Evolutionary conservation across 176 grass and related monocot genomes (phyloP).

Genomic region (Aegilops sharonensis): DNA sequence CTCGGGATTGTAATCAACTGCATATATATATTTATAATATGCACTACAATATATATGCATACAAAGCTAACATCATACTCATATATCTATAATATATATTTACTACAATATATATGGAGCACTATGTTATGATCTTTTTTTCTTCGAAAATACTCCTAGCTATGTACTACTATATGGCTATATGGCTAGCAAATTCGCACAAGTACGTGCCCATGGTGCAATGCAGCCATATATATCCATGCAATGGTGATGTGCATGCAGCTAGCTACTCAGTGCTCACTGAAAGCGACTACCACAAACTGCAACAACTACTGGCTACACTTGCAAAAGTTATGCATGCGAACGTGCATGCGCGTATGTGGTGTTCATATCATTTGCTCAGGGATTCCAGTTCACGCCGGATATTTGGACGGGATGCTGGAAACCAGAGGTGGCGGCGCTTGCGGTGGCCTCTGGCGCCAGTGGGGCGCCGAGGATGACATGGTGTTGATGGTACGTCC

Average conservation of each 20-base stretch:
- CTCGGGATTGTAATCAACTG: not conserved
- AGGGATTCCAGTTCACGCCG: slow-evolving; percentile 71
- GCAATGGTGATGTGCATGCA: slow-evolving; percentile 32
- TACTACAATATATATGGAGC: too few relatives aligned
- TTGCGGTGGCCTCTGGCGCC: slow-evolving; percentile 27
- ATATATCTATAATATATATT: too few relatives aligned
- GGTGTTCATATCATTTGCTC: slow-evolving; percentile 27
- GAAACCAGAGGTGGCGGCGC: slow-evolving; percentile 34
- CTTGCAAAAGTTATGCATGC: slow-evolving; percentile 25
- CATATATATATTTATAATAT: not conserved
- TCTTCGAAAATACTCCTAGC: not conserved
- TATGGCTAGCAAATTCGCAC: not conserved
- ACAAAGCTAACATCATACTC: too few relatives aligned
- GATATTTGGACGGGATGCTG: slow-evolving; percentile 67
- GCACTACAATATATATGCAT: too few relatives aligned
- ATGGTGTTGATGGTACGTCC: slow-evolving; percentile 27
- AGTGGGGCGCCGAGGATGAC: slow-evolving; percentile 23
- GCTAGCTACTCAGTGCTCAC: slow-evolving; percentile 24
- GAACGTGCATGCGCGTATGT: slow-evolving; percentile 8
- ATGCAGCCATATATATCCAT: slow-evolving; percentile 35
- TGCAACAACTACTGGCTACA: slow-evolving; percentile 14
- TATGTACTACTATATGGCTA: not conserved
- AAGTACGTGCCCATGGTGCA: slow-evolving; percentile 23
- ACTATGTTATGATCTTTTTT: too few relatives aligned
- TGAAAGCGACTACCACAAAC: slow-evolving; percentile 27